phyloP scores from a whole-genome alignment of 768 basidiomycete species.

The Exsudoporus frostii region DNA sequence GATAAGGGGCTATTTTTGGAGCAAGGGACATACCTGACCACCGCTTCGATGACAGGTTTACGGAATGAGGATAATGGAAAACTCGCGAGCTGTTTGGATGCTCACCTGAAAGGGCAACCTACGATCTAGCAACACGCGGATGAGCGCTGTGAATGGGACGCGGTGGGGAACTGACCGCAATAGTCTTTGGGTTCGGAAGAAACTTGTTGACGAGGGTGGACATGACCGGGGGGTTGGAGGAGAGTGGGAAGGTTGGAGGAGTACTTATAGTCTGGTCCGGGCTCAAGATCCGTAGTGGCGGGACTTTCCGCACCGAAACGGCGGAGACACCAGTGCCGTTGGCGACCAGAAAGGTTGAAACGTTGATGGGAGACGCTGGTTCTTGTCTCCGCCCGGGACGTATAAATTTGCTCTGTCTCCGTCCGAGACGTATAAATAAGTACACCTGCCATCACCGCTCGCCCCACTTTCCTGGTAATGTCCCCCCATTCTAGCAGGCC shows the following conservation, averaged over 20 bases:
- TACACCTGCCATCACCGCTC: slow-evolving; percentile 5
- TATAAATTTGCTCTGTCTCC: too few species aligned
- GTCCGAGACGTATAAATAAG: slow-evolving; percentile 19
- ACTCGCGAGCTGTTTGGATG: background rate
- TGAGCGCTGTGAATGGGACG: slow-evolving; percentile 4
- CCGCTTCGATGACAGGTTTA: slow-evolving; percentile 23
- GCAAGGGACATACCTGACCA: slow-evolving; percentile 28
- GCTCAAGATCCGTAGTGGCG: slow-evolving; percentile 1
- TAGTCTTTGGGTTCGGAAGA: slow-evolving; percentile 61
- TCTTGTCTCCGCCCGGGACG: too few species aligned
- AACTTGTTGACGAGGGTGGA: slow-evolving; percentile 25
- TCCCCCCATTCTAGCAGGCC: slow-evolving; percentile 26
- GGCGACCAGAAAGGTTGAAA: too few species aligned
- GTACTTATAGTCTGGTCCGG: background rate
- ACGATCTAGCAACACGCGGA: slow-evolving; percentile 57
- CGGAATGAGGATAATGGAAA: slow-evolving; percentile 7
- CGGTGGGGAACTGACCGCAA: slow-evolving; percentile 60
- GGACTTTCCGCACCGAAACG: slow-evolving; percentile 9
- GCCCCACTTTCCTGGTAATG: slow-evolving; percentile 14
- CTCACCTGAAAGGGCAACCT: slow-evolving; percentile 93
- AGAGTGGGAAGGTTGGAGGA: too few species aligned
- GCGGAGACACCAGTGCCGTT: too few species aligned
- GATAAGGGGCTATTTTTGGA: slow-evolving; percentile 10
- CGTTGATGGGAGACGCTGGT: too few species aligned
- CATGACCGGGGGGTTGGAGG: slow-evolving; percentile 14